These are phyloP conservation scores for Chlorella sorokiniana DNA, from an alignment of 139 green algal genomes.

Conservation along the genomic window DNA sequence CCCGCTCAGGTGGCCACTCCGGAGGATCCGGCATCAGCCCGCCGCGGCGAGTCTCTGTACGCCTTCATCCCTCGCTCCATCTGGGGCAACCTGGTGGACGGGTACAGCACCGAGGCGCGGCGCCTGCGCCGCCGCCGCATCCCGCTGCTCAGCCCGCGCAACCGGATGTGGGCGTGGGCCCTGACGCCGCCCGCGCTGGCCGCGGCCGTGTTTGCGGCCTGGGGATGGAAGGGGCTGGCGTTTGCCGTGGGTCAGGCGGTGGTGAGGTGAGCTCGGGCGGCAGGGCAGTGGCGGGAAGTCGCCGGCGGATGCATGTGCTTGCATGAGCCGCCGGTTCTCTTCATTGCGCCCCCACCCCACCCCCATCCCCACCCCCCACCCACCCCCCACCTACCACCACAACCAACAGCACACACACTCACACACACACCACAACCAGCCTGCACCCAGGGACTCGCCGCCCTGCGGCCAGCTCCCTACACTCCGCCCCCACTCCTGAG, in stretches of 20 bases:
- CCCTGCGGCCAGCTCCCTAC: too few relatives aligned
- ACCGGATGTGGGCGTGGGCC: constrained; percentile 43
- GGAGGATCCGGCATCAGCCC: constrained; percentile 55
- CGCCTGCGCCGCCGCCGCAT: constrained; percentile 5
- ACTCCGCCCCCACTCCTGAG: not conserved
- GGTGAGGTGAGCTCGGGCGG: not conserved
- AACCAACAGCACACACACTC: too few relatives aligned
- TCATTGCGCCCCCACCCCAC: too few relatives aligned
- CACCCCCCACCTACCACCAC: too few relatives aligned
- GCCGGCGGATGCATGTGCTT: too few relatives aligned
- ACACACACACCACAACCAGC: too few relatives aligned
- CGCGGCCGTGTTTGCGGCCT: not conserved
- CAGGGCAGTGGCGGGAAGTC: not conserved
- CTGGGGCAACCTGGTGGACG: constrained; percentile 46
- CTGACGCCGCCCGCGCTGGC: constrained; percentile 26
- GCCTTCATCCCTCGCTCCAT: constrained; percentile 57
- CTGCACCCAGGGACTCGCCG: too few relatives aligned
- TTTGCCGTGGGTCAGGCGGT: constrained; percentile 44
- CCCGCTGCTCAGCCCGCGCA: not conserved
- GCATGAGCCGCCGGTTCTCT: too few relatives aligned
- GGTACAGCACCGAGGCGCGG: constrained; percentile 25
- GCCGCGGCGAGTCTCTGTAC: constrained; percentile 58
- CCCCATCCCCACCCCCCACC: too few relatives aligned
- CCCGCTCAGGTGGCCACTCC: constrained; percentile 47
- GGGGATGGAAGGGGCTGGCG: constrained; percentile 25